phyloP scores from a whole-genome alignment of 306 rosid genomes.

The Trichosanthes truncata region DNA sequence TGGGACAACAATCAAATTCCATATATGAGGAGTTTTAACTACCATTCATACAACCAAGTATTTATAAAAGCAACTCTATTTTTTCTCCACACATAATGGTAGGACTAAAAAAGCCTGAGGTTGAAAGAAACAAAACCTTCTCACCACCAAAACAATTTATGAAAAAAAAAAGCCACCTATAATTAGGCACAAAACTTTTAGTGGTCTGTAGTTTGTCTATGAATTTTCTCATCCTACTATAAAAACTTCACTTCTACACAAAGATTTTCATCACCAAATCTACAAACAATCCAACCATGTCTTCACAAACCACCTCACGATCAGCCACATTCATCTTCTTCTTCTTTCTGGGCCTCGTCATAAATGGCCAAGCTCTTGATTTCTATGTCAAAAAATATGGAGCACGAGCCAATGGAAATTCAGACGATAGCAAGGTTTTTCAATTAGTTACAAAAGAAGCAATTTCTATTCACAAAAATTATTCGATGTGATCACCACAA shows the following conservation, averaged over 20 bases:
- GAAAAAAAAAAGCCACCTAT: constrained; percentile 7
- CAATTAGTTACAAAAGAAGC: no score
- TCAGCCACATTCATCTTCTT: not conserved
- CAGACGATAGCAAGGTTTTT: constrained; percentile 26
- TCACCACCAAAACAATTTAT: not conserved
- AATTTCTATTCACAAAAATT: no score
- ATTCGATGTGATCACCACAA: not conserved
- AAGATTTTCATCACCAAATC: not conserved
- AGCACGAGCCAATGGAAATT: constrained; percentile 21
- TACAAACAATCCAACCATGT: not conserved
- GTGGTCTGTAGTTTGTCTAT: not conserved
- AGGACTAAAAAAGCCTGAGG: not conserved
- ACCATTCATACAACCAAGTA: not conserved
- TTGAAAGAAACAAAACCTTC: not conserved
- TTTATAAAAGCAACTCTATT: not conserved
- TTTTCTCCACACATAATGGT: no score
- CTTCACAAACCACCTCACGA: not conserved
- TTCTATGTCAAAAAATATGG: constrained; percentile 23
- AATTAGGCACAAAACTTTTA: constrained; percentile 13
- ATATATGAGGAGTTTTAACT: not conserved
- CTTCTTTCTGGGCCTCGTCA: constrained; percentile 7
- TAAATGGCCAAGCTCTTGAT: constrained; percentile 9
- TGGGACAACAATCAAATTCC: not conserved
- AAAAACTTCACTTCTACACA: not conserved
- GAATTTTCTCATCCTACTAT: not conserved